A percentile compares a stretch with the other conserved stretches of the same genome.
Conservation (phyloP, 441 rosid genomes). For the Aquilaria agallochum region DNA sequence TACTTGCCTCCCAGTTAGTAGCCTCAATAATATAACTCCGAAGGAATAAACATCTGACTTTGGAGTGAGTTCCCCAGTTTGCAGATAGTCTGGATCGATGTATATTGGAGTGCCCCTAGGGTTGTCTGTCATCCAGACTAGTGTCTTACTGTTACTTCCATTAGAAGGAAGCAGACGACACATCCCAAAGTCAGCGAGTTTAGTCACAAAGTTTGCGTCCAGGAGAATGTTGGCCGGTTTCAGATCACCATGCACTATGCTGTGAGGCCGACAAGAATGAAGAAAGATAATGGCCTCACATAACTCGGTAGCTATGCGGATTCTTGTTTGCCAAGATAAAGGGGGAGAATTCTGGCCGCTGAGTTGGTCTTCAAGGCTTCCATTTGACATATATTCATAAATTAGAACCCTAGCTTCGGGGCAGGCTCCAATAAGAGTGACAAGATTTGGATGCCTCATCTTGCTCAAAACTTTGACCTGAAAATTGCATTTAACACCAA, state of each 20-base stretch:
- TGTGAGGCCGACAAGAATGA: constrained; percentile 72
- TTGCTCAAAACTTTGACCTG: constrained; percentile 87
- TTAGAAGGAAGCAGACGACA: constrained; percentile 34
- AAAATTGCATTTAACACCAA: too few relatives aligned
- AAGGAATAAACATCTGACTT: constrained; percentile 94
- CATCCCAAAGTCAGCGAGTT: constrained; percentile 84
- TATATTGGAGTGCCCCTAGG: constrained; percentile 73
- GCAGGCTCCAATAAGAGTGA: constrained; percentile 86
- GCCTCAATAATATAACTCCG: constrained; percentile 72
- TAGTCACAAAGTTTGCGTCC: constrained; percentile 70
- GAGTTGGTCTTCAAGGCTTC: constrained; percentile 94
- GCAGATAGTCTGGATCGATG: constrained; percentile 82
- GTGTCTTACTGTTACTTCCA: constrained; percentile 20
- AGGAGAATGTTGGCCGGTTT: constrained; percentile 87
- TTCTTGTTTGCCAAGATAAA: constrained; percentile 81
- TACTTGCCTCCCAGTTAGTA: constrained; percentile 80
- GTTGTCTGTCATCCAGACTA: constrained; percentile 37
- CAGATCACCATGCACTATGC: constrained; percentile 87
- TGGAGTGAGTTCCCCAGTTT: constrained; percentile 77
- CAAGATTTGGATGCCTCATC: constrained; percentile 89
- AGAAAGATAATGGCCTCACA: constrained; percentile 88
- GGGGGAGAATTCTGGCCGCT: constrained; percentile 74
- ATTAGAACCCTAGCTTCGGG: constrained; percentile 84
- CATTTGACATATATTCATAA: constrained; percentile 82
- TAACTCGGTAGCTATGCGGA: constrained; percentile 72